Percentiles rank a stretch among this genome's conserved stretches.
Conservation (phyloP, 2,329 filamentous ascomycete genomes). For the Penicillium capsulatum region DNA sequence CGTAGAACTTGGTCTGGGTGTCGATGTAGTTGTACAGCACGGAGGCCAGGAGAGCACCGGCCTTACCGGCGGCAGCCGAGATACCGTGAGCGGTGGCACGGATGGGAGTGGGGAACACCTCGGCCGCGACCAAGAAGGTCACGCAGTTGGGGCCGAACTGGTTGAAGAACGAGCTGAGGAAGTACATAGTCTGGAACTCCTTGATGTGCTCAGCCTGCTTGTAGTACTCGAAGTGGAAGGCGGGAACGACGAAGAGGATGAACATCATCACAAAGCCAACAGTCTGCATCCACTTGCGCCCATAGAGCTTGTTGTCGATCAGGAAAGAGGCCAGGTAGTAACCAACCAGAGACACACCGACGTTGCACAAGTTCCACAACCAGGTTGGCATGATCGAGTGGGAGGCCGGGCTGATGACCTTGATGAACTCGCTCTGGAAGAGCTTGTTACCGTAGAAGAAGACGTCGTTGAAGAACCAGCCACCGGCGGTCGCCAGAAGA, state of each 20-base stretch:
- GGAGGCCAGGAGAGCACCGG: constrained; percentile 79
- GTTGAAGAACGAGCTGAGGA: constrained; percentile 97
- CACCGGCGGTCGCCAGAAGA: constrained; percentile 76
- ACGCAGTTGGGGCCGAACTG: constrained; percentile 96
- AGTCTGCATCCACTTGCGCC: constrained; percentile 94
- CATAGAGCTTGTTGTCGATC: constrained; percentile 95
- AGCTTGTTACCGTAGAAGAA: constrained; percentile 99
- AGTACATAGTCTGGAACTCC: constrained; percentile 98
- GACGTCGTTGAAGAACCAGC: constrained; percentile 95
- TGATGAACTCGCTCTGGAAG: constrained; percentile 88
- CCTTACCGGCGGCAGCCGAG: constrained; percentile 85
- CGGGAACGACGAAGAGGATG: constrained; percentile 86
- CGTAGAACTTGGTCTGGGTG: constrained; percentile 77
- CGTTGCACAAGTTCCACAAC: constrained; percentile 91
- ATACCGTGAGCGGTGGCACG: constrained; percentile 92
- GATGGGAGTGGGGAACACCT: constrained; percentile 93
- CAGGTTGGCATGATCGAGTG: constrained; percentile 77
- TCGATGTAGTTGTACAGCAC: constrained; percentile 94
- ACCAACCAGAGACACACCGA: constrained; percentile 75
- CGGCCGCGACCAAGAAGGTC: constrained; percentile 91
- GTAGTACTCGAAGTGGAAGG: constrained; percentile 84
- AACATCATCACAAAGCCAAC: constrained; percentile 90
- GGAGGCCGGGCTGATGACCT: constrained; percentile 66
- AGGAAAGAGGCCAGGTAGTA: constrained; percentile 88
- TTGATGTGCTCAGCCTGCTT: constrained; percentile 66